These are phyloP conservation scores for Alternaria brassicae DNA, from an alignment of 2,329 filamentous ascomycete species.

Conservation along the genomic window DNA sequence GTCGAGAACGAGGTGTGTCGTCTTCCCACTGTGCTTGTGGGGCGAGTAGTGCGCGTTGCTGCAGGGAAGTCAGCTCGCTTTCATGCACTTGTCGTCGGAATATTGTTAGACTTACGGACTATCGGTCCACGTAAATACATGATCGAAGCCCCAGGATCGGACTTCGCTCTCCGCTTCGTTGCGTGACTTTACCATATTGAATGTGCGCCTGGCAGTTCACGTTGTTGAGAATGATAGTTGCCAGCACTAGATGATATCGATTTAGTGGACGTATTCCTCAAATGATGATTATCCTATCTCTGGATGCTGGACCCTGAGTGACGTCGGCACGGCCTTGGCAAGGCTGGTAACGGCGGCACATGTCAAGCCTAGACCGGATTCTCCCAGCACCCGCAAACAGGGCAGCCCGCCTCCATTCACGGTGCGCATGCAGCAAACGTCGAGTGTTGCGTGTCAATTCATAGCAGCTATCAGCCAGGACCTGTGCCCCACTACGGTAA, in stretches of 20 bases:
- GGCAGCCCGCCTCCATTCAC: neutral
- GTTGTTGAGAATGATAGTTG: neutral
- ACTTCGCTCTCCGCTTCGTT: slow-evolving; percentile 67
- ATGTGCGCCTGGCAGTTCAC: neutral
- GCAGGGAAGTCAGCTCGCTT: neutral
- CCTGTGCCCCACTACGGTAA: slow-evolving; percentile 19
- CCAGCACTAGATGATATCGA: neutral
- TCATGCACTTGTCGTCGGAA: neutral
- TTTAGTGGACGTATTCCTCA: no score
- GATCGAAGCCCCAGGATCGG: slow-evolving; percentile 70
- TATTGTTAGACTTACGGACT: slow-evolving; percentile 62
- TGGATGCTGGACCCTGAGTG: slow-evolving; percentile 26
- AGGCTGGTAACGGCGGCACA: slow-evolving; percentile 5
- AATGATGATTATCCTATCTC: no score
- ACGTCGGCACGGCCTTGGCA: slow-evolving; percentile 24
- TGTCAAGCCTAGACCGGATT: slow-evolving; percentile 2
- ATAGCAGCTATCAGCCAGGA: slow-evolving; percentile 6
- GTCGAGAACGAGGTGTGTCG: slow-evolving; percentile 72
- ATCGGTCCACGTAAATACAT: slow-evolving; percentile 77
- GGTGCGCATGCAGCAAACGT: slow-evolving; percentile 7
- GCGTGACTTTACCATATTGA: slow-evolving; percentile 51
- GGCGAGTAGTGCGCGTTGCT: slow-evolving; percentile 73
- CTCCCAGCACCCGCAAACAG: slow-evolving; percentile 6
- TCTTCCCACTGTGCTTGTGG: slow-evolving; percentile 69
- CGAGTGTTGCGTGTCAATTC: slow-evolving; percentile 7